Base-by-base conservation (phyloP, 1,284 basidiomycete species). In the Neolentinus lepideus region DNA sequence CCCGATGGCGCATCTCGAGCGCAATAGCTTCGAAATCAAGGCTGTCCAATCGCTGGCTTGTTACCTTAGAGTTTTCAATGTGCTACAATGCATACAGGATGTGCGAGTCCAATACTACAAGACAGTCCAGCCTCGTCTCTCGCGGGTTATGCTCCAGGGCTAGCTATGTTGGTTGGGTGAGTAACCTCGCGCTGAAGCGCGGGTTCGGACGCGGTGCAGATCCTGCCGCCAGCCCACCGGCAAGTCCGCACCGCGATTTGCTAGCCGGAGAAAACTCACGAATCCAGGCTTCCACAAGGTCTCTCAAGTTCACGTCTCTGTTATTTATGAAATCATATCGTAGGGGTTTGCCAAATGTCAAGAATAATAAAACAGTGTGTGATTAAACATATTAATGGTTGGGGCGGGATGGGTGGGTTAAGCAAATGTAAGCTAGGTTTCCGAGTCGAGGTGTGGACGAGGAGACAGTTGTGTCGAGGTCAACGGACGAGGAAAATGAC, bases 121-220 rank as follows among this genome's bases (percentile, higher is more conserved):
- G n/a, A n/a, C n/a, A n/a, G n/a, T n/a, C n/a, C n/a, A 47, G 45
- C 45, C 24, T 19, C 19, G 45, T 47, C 45, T 47, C 45, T 47
- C 45, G 45, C 45, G 21, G 24, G 9, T 9, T 9, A 9, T 19
- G 24, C 9, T 47, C 33, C 16, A 8, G 21, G 11, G 45, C 9
- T 47, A 47, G 45, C 45, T 47, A 21, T 19, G 45, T 10, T n/a
- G 45, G 45, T 47, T 47, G 45, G 45, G 45, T 47, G 45, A 47
- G 45, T 10, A 47, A 9, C 45, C n/a, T 8, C 9, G 9, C 9
- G 45, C 11, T 47, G n/a, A n/a, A 21, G 45, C 33, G 9, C 33
- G 33, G 16, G 45, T 47, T 47, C 24, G 45, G 45, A 47, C 45
- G 45, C 45, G 45, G 45, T 47, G 45, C 45, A 21, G 24, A 25